Percentiles rank a stretch among this genome's conserved stretches.
Conservation (phyloP, 306 rosid species). For the Vigna unguiculata region DNA sequence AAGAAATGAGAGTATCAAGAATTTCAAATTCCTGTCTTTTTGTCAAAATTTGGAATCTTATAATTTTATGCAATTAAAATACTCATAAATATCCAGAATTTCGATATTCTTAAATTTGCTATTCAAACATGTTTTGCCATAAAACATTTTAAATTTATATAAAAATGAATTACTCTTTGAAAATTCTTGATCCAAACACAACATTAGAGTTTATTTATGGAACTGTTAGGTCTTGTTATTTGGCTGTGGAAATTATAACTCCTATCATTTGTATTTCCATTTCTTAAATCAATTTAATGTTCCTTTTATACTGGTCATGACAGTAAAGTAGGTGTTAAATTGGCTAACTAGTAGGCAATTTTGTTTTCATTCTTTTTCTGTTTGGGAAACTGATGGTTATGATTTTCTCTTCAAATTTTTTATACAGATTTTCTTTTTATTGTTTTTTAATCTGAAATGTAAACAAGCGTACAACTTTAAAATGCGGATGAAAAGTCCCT, state of each 20-base stretch:
- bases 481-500: neutral
- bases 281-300: conserved; percentile 19
- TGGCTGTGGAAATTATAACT: conserved; percentile 33
- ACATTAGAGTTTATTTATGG: conserved; percentile 31
- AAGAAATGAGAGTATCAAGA: too few species aligned
- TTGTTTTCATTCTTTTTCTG: conserved; percentile 32
- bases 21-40: too few species aligned
- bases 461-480: conserved; percentile 21
- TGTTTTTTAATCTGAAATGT: conserved; percentile 14
- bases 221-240: conserved; percentile 31
- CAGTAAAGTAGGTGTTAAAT: conserved; percentile 15
- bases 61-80: too few species aligned
- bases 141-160: too few species aligned
- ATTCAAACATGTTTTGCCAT: too few species aligned
- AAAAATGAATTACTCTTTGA: too few species aligned
- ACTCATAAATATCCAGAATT: too few species aligned
- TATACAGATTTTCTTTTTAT: conserved; percentile 22
- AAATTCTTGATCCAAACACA: too few species aligned
- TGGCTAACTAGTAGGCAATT: conserved; percentile 6
- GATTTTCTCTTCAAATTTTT: neutral
- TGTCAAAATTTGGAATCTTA: too few species aligned
- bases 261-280: conserved; percentile 2
- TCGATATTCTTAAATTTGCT: too few species aligned
- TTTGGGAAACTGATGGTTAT: conserved; percentile 19
- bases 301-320: conserved; percentile 11